Conservation (phyloP, 257 asterid species). For the Solanum habrochaites region DNA sequence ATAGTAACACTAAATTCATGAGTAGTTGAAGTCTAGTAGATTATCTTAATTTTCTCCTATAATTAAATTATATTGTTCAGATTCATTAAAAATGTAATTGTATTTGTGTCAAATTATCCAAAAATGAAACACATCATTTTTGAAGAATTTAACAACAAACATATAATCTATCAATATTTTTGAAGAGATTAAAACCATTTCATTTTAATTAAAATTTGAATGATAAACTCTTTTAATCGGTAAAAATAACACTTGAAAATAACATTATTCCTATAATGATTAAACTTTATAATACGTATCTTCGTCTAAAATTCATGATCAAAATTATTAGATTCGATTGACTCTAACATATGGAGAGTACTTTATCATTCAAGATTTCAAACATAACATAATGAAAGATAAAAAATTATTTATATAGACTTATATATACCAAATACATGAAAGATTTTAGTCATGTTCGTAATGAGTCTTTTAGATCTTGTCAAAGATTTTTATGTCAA, state of each 20-base stretch:
- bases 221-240: not conserved
- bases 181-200: not conserved
- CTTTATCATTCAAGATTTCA: not conserved
- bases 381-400: not conserved
- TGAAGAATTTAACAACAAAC: not conserved
- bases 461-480: not conserved
- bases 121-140: not conserved
- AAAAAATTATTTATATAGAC: not conserved
- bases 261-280: not conserved
- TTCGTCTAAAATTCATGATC: not conserved
- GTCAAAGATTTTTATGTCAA: not conserved
- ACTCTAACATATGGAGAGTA: not conserved
- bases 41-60: not conserved
- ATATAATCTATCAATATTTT: not conserved
- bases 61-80: not conserved
- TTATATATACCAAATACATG: not conserved
- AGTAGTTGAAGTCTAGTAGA: not conserved
- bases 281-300: not conserved
- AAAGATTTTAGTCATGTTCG: not conserved
- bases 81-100: accelerated
- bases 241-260: not conserved
- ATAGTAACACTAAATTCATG: not conserved
- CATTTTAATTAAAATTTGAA: not conserved
- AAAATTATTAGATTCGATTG: not conserved
- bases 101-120: not conserved